A percentile compares a stretch with the other conserved stretches of the same genome.
phyloP scores from a whole-genome alignment of 805 yeast species.

The Groenewaldozyma tartarivorans region DNA sequence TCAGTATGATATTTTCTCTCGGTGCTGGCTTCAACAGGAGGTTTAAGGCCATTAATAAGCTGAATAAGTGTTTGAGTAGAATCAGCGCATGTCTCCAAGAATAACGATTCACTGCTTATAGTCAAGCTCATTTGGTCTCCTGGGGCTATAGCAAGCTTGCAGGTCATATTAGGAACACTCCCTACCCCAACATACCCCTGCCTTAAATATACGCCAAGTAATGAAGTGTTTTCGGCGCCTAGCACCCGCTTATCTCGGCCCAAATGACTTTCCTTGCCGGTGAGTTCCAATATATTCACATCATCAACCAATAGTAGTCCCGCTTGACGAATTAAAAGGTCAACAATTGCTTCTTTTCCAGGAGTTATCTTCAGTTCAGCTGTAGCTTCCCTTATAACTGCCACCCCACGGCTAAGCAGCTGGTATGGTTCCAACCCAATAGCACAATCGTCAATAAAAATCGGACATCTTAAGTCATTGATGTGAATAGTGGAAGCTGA shows the following conservation, averaged over 20 bases:
- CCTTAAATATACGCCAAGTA: slow-evolving; percentile 32
- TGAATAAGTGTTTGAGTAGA: slow-evolving; percentile 67
- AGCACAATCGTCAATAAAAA: slow-evolving; percentile 40
- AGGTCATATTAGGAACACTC: slow-evolving; percentile 23
- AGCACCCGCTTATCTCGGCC: neutral
- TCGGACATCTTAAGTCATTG: slow-evolving; percentile 10
- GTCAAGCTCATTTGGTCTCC: slow-evolving; percentile 15
- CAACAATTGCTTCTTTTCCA: slow-evolving; percentile 29
- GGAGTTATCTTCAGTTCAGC: slow-evolving; percentile 36
- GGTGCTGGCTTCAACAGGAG: slow-evolving; percentile 49
- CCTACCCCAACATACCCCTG: slow-evolving; percentile 51
- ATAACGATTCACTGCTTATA: slow-evolving; percentile 11
- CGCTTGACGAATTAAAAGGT: slow-evolving; percentile 41
- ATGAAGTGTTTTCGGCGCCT: neutral
- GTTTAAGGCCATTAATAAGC: slow-evolving; percentile 59
- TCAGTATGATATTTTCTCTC: slow-evolving; percentile 46
- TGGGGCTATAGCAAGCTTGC: slow-evolving; percentile 21
- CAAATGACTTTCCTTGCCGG: slow-evolving; percentile 15
- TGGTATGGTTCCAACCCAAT: slow-evolving; percentile 58
- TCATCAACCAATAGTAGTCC: slow-evolving; percentile 61
- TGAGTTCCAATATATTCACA: slow-evolving; percentile 22
- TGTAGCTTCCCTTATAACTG: slow-evolving; percentile 46
- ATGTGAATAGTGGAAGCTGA: slow-evolving; percentile 14
- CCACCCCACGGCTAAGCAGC: slow-evolving; percentile 41
- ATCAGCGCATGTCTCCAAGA: slow-evolving; percentile 55